phyloP scores from a whole-genome alignment of 2,329 filamentous ascomycete species.

The Tolypocladium sp. region DNA sequence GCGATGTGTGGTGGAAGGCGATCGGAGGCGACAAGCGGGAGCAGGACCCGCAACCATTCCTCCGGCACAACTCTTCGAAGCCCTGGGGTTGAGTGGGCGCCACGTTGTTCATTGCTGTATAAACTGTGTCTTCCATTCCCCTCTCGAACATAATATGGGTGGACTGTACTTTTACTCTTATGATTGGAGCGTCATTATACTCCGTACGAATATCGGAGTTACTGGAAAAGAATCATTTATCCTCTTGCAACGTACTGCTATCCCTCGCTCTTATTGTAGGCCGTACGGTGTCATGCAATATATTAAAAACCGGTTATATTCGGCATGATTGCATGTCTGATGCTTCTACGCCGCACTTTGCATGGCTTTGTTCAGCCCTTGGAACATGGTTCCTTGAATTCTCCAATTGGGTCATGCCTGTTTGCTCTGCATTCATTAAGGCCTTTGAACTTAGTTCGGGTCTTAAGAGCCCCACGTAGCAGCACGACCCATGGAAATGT shows the following conservation, averaged over 20 bases:
- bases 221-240: background rate
- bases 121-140: conserved; percentile 5
- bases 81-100: conserved; percentile 6
- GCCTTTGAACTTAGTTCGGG: no score
- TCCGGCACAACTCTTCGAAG: conserved; percentile 15
- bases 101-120: background rate
- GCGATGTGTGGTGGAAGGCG: conserved; percentile 88
- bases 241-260: background rate
- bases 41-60: conserved; percentile 25
- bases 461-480: background rate
- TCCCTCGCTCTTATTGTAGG: background rate
- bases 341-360: no score
- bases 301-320: no score
- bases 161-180: conserved; percentile 19
- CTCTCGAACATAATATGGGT: conserved; percentile 7
- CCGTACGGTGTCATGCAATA: no score
- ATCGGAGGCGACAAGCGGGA: conserved; percentile 60
- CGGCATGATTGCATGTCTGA: no score
- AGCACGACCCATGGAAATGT: background rate
- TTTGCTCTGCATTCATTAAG: no score
- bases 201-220: background rate
- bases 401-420: no score
- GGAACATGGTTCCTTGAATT: no score
- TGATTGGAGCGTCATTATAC: conserved; percentile 6
- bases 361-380: no score